phyloP scores from a whole-genome alignment of 179 eudicot species.

The Patellifolia procumbens region DNA sequence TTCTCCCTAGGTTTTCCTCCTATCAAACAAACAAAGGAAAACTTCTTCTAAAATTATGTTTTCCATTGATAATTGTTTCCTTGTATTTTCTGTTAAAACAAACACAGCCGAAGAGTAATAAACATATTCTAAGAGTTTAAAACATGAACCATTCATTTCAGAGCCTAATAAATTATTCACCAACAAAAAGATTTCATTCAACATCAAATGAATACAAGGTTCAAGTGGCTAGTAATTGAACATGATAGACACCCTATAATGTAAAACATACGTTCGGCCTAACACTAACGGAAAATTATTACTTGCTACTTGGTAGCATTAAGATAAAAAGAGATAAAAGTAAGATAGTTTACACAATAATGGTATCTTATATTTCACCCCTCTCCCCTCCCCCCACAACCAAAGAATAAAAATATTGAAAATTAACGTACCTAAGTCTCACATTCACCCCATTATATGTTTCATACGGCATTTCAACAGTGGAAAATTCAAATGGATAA shows the following conservation, averaged over 20 bases:
- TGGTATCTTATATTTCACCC: background rate
- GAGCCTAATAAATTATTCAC: background rate
- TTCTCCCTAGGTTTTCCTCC: too few species aligned
- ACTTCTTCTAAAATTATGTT: too few species aligned
- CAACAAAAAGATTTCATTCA: background rate
- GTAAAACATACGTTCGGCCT: background rate
- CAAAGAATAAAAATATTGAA: background rate
- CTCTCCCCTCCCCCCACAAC: background rate
- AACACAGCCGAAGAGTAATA: background rate
- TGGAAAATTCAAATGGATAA: slow-evolving; percentile 88
- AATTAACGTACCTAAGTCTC: slow-evolving; percentile 77
- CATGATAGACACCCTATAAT: background rate
- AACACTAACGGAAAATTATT: background rate
- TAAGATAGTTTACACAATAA: background rate
- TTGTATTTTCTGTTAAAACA: too few species aligned
- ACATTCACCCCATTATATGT: slow-evolving; percentile 94
- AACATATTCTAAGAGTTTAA: background rate
- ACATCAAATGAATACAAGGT: background rate
- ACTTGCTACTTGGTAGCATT: background rate
- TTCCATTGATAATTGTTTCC: too few species aligned
- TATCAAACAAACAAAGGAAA: too few species aligned
- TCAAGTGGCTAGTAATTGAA: background rate
- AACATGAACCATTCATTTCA: background rate
- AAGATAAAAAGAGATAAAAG: background rate
- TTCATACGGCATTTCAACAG: slow-evolving; percentile 99